Evolutionary conservation across 495 filamentous ascomycete species (phyloP), one percentile per base, ranked within the genome.

Genomic region (Niebla homalea): DNA sequence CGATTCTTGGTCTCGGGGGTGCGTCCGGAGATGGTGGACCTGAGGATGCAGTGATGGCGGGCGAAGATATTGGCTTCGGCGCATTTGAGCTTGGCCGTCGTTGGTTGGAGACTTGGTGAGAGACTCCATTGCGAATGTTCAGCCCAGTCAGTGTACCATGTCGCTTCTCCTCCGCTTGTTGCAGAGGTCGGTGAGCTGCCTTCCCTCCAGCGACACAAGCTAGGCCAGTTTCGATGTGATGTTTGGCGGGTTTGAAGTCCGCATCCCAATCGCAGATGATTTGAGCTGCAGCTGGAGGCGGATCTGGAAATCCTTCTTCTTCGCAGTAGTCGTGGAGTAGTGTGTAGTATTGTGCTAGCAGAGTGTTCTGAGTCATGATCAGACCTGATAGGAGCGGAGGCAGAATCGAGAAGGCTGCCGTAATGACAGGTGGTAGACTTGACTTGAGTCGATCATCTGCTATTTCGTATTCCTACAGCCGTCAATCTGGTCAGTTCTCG

Each of bases 261-360:
- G 62, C 64, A 38, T 85, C 75, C 84, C 84, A 97, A 40, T 73
- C 68, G 2, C 77, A 63, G 43, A 93, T 69, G 0, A 94, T 76
- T 32, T 84, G 76, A 19, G 81, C 78, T 71, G 86, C 82, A 2
- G 82, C 64, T 0, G 84, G 83, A 0, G 87, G 76, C 14, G 85
- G 84, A 8, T 81, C 83, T 2, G 81, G 81, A 59, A 90, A 86
- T 10, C 75, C 69, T 49, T 79, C 69, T 21, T 84, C 76, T 48
- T 82, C 69, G 53, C 84, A 87, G 64, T 85, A 96, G 51, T 78
- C 78, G 60, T 88, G 80, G 3, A 95, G 68, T 0, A 80, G 70
- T 11, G 89, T 94, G 66, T 97, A 97, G 55, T 85, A 84, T 49
- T 92, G 71, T 0, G 79, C 89, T 3, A 95, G 74, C 22, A 97